Evolutionary conservation across 495 filamentous ascomycete species (phyloP).

Genomic region (Apodospora peruviana): DNA sequence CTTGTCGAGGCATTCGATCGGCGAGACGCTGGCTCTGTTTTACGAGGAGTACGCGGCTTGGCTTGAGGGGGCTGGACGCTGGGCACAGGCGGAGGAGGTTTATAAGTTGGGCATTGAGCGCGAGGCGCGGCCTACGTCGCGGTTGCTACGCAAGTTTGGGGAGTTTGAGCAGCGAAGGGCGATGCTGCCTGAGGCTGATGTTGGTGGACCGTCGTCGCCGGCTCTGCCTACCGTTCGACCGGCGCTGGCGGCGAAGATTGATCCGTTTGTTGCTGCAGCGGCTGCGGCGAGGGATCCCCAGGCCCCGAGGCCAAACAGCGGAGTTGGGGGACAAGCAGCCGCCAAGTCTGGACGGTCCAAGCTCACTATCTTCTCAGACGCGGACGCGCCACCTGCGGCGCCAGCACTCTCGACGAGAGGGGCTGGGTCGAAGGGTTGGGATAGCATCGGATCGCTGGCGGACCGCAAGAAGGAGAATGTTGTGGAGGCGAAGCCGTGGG

Average conservation of each 20-base stretch:
- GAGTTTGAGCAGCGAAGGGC: conserved; percentile 82
- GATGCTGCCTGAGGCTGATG: conserved; percentile 44
- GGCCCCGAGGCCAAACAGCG: conserved; percentile 47
- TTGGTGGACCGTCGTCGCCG: conserved; percentile 70
- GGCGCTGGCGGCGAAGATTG: conserved; percentile 79
- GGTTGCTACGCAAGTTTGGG: conserved; percentile 78
- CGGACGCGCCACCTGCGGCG: conserved; percentile 43
- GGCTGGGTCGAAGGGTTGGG: conserved; percentile 69
- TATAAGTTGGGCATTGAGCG: conserved; percentile 82
- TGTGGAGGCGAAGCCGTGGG: conserved; percentile 84
- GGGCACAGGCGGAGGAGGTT: conserved; percentile 90
- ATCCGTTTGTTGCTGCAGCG: conserved; percentile 60
- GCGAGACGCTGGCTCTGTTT: conserved; percentile 83
- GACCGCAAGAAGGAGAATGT: conserved; percentile 93
- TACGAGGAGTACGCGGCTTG: conserved; percentile 96
- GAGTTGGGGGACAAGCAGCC: conserved; percentile 39
- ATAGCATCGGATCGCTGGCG: conserved; percentile 76
- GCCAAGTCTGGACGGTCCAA: conserved; percentile 66
- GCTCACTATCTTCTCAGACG: conserved; percentile 86
- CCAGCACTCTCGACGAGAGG: conserved; percentile 44
- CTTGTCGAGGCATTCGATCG: conserved; percentile 79
- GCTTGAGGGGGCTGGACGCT: conserved; percentile 79
- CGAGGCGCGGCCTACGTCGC: conserved; percentile 76
- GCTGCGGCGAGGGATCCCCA: conserved; percentile 58
- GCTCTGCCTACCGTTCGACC: conserved; percentile 77